These are phyloP conservation scores for Heracleum sosnowskyi DNA, from an alignment of 129 eudicot genomes.

Conservation along the genomic window DNA sequence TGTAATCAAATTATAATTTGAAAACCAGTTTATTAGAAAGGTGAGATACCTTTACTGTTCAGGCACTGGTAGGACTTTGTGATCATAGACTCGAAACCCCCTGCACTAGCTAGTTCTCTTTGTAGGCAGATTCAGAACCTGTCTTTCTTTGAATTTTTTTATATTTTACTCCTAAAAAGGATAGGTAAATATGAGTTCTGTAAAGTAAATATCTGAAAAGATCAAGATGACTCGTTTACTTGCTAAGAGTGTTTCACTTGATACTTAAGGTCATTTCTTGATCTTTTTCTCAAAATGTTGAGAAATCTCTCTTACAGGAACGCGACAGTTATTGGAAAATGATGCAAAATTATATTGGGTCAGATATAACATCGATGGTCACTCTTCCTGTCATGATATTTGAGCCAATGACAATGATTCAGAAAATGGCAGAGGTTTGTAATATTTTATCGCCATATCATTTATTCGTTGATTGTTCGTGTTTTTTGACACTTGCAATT, in stretches of 20 bases:
- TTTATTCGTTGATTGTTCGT: not conserved
- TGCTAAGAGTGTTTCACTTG: not conserved
- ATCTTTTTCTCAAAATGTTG: not conserved
- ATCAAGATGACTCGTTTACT: not conserved
- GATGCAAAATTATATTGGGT: constrained; percentile 92
- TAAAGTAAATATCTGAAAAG: not conserved
- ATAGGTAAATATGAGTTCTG: not conserved
- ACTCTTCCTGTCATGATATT: constrained; percentile 85
- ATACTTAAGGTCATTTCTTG: not conserved
- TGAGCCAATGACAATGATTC: constrained; percentile 96
- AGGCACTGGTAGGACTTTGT: not conserved
- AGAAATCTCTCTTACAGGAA: constrained; percentile 44
- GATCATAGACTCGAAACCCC: not conserved
- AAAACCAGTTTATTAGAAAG: not conserved
- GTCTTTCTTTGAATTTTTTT: not conserved
- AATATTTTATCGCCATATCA: constrained; percentile 1
- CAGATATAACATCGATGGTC: constrained; percentile 93
- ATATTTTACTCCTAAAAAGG: not conserved
- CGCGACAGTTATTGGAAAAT: constrained; percentile 92
- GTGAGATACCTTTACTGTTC: not conserved
- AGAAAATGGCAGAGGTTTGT: constrained; percentile 96
- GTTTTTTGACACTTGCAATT: not conserved
- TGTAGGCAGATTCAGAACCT: not conserved
- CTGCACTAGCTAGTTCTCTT: not conserved
- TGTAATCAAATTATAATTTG: not conserved